Percentiles rank a stretch among this genome's conserved stretches.
phyloP scores from a whole-genome alignment of 495 filamentous ascomycete genomes.

The Penicillium coprophilum region DNA sequence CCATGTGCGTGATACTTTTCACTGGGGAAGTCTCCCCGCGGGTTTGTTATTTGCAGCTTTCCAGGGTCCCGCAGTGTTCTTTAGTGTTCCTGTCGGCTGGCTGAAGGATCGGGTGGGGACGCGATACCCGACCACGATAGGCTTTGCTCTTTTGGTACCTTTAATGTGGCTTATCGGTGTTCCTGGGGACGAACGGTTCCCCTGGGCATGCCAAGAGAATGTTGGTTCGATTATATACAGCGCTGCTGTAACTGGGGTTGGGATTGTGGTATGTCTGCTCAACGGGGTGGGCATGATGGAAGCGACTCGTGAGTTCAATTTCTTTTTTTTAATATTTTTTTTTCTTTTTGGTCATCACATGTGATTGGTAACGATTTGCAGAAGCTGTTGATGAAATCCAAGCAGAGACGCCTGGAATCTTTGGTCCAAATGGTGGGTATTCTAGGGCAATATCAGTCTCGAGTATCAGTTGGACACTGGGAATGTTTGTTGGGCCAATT shows the following conservation, averaged over 20 bases:
- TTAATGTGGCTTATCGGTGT: constrained; percentile 25
- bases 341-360: not conserved
- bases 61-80: constrained; percentile 22
- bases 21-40: constrained; percentile 19
- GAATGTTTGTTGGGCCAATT: constrained; percentile 35
- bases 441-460: constrained; percentile 31
- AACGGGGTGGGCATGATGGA: constrained; percentile 30
- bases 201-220: constrained; percentile 14
- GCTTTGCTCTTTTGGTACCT: constrained; percentile 18
- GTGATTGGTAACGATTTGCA: not conserved
- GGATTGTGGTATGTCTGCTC: constrained; percentile 17
- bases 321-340: not conserved
- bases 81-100: constrained; percentile 28
- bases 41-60: constrained; percentile 29
- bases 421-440: constrained; percentile 28
- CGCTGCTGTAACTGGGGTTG: constrained; percentile 9
- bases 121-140: constrained; percentile 21
- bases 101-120: constrained; percentile 29
- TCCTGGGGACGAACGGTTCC: constrained; percentile 24
- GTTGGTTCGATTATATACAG: constrained; percentile 18
- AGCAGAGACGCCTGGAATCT: constrained; percentile 21
- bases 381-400: constrained; percentile 26
- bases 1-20: constrained; percentile 24
- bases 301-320: constrained; percentile 23
- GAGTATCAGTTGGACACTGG: constrained; percentile 31